Percentiles rank a stretch among this genome's conserved stretches.
Evolutionary conservation across 2,329 filamentous ascomycete species (phyloP).

Genomic region (Alternaria conjuncta): DNA sequence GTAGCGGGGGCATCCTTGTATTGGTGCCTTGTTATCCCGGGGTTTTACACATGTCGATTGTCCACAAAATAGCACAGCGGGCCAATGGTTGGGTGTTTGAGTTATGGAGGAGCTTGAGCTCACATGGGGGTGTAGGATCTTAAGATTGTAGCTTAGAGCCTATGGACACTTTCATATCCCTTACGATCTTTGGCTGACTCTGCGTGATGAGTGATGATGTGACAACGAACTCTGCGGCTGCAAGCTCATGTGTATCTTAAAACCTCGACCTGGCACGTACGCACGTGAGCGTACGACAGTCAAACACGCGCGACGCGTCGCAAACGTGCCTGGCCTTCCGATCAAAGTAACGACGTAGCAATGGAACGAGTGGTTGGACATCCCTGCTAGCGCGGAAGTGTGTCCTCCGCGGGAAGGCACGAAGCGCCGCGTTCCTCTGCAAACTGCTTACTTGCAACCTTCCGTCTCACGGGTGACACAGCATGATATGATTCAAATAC

Average conservation of each 20-base stretch:
- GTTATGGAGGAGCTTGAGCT: constrained; percentile 47
- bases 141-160: constrained; percentile 51
- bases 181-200: constrained; percentile 13
- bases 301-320: not conserved
- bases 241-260: not conserved
- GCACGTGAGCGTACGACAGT: not conserved
- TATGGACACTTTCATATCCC: constrained; percentile 43
- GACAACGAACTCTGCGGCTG: not conserved
- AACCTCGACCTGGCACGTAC: not conserved
- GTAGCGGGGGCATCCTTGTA: constrained; percentile 44
- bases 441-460: not conserved
- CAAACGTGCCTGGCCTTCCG: not conserved
- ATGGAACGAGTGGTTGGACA: not conserved
- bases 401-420: constrained; percentile 1
- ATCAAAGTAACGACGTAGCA: not conserved
- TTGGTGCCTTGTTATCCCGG: constrained; percentile 45
- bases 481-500: not conserved
- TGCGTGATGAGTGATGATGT: constrained; percentile 2
- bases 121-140: constrained; percentile 41
- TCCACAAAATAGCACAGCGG: constrained; percentile 50
- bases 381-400: constrained; percentile 8
- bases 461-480: not conserved
- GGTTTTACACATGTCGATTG: constrained; percentile 44
- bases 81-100: constrained; percentile 46
- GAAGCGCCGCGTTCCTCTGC: constrained; percentile 6